Percentiles rank a stretch among this genome's conserved stretches.
Conservation (phyloP, 2,329 filamentous ascomycete species). For the Zymoseptoria tritici region DNA sequence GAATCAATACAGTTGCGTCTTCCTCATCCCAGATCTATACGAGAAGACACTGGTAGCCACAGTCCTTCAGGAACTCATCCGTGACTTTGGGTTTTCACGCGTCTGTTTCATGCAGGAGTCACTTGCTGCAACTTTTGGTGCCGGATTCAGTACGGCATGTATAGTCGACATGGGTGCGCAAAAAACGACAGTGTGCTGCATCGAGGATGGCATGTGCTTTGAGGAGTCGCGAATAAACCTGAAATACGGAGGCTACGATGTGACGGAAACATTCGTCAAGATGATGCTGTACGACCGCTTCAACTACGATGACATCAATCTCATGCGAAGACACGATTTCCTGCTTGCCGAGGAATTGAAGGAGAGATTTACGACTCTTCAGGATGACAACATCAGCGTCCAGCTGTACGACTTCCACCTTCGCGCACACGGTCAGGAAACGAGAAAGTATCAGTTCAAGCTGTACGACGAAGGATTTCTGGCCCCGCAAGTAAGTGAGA, state of each 20-base stretch:
- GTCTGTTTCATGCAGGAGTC: slow-evolving; percentile 96
- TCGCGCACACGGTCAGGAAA: slow-evolving; percentile 78
- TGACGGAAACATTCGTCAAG: slow-evolving; percentile 90
- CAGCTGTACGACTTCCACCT: slow-evolving; percentile 87
- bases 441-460: slow-evolving; percentile 90
- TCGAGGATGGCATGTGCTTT: slow-evolving; percentile 90
- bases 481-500: slow-evolving; percentile 62
- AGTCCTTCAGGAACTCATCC: slow-evolving; percentile 75
- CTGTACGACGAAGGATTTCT: slow-evolving; percentile 93
- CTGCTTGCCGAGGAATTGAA: slow-evolving; percentile 92
- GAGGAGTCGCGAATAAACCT: slow-evolving; percentile 93
- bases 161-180: slow-evolving; percentile 95
- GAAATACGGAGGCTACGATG: slow-evolving; percentile 86
- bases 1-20: slow-evolving; percentile 89
- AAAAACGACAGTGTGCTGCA: slow-evolving; percentile 94
- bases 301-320: slow-evolving; percentile 89
- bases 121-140: slow-evolving; percentile 87
- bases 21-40: slow-evolving; percentile 93
- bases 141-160: slow-evolving; percentile 86
- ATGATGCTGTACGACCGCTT: slow-evolving; percentile 98
- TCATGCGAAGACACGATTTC: slow-evolving; percentile 84
- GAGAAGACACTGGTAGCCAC: slow-evolving; percentile 88
- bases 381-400: slow-evolving; percentile 80
- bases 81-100: slow-evolving; percentile 79
- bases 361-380: slow-evolving; percentile 84